Evolutionary conservation across 306 rosid species (phyloP), one percentile per base, ranked within the genome.

Genomic region (Gillenia trifoliata): DNA sequence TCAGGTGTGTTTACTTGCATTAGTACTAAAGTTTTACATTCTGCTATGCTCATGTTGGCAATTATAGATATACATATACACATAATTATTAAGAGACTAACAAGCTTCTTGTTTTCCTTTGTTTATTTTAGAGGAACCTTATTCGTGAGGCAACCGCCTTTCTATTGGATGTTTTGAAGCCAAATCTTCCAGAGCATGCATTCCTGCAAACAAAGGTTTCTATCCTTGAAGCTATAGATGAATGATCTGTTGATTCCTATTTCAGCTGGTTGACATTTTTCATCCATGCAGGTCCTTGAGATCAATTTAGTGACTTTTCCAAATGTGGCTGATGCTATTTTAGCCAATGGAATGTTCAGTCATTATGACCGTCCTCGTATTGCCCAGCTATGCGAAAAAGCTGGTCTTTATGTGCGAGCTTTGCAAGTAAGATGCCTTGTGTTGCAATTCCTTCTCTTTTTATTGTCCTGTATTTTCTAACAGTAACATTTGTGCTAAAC

Each of bases 141-240:
- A 95, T 95, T 66, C 97, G 98, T 8, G 99, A 95, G 95, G 99
- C 99, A 11, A 95, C 99, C 2, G 99, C 99, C 40, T 95, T 95
- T 77, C 86, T 95, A 36, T 83, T 95, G 63, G 99, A 95, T 78
- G 99, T 92, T 77, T 83, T 95, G 89, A 95, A 95, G 90, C 94
- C 99, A 73, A 92, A 95, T 86, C 85, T 88, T 30, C 99, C 99
- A 1, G 99, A 95, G 72, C 99, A 95, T 73, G 96, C 88, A 47
- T 86, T 34, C 86, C 93, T 95, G 79, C 99, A 95, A 81, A 87
- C 99, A 49, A 95, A 95, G 97, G 99, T 93, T 59, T 66, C 66
- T 41, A 36, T 80, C 63, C 54, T 80, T 64, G 19, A 26, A 63
- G n/a, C 67, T 41, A 75, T 55, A 19, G 70, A 1, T 64, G 56